Evolutionary conservation across 345 rosid genomes (phyloP).

Genomic region (Iberis pinnata): DNA sequence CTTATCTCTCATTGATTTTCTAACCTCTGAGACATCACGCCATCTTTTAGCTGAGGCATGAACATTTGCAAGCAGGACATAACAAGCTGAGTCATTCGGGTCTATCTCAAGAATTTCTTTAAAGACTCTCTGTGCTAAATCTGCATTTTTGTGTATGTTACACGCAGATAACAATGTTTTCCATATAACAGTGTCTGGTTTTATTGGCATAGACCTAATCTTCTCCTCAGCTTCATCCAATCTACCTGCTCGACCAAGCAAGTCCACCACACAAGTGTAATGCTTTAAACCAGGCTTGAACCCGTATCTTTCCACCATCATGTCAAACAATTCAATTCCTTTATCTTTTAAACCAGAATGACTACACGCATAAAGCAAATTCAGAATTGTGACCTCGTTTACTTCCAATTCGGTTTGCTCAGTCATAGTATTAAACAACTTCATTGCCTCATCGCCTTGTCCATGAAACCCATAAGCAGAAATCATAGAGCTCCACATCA

Average conservation of each 20-base stretch:
- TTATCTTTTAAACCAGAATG: conserved; percentile 64
- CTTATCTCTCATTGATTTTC: conserved; percentile 58
- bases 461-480: conserved; percentile 86
- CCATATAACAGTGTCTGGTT: conserved; percentile 60
- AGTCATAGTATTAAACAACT: conserved; percentile 52
- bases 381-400: conserved; percentile 57
- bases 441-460: conserved; percentile 47
- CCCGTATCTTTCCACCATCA: conserved; percentile 45
- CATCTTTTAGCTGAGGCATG: conserved; percentile 62
- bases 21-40: conserved; percentile 55
- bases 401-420: conserved; percentile 29
- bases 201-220: conserved; percentile 59
- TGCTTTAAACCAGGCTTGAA: conserved; percentile 50
- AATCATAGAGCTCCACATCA: conserved; percentile 79
- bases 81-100: conserved; percentile 62
- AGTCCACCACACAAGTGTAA: conserved; percentile 65
- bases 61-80: conserved; percentile 57
- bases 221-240: conserved; percentile 58
- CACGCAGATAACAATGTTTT: conserved; percentile 72
- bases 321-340: conserved; percentile 51
- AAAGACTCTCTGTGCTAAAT: conserved; percentile 51
- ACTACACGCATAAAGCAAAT: conserved; percentile 73
- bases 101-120: conserved; percentile 51
- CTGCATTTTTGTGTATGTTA: conserved; percentile 48
- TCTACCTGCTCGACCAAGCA: conserved; percentile 58